Base-by-base conservation (phyloP, 2,329 filamentous ascomycete genomes). In the Fusarium sp. region DNA sequence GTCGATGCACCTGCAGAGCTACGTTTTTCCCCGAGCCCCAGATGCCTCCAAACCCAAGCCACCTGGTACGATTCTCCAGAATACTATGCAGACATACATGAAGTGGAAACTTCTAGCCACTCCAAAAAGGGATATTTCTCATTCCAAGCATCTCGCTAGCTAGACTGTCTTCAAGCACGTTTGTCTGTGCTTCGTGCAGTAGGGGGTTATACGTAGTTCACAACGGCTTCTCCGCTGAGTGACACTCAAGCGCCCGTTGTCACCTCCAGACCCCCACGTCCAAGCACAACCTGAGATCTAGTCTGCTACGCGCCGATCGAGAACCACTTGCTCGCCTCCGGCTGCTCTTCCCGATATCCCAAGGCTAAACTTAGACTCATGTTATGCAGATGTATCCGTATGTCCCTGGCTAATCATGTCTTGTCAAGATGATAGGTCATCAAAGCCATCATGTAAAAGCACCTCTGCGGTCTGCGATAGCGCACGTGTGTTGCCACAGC, bases 1-100 rank as follows among this genome's bases (percentile, higher is more conserved):
- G 34, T 43, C 42, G 31, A 60, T 51, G 60, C 48, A 13, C 26
- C 28, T 54, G n/a, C 51, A 66, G 61, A 68, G 51, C 51, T 66
- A 69, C 66, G 52, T 33, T 62, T 61, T 52, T n/a, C 43, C 46
- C 66, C 53, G 55, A 69, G 45, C 48, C 53, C 38, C 3, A 13
- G 15, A 43, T 42, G 20, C 39, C 22, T 28, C 15, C 26, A 46
- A 58, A 15, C n/a, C 15, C 33, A 57, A 69, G 66, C 66, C 66
- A 58, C 66, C 52, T 69, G 51, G 57, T 58, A 53, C 48, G 66
- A 63, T 63, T 58, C 48, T 45, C 53, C 42, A 34, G 52, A 57
- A 48, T 38, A 24, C 54, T 38, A 24, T 61, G 10, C 57, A 54
- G 51, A 36, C 17, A 39, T 38, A 10, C n/a, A 14, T 40, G 28